These are phyloP conservation scores for Blastomyces parvus DNA, from an alignment of 2,329 filamentous ascomycete species.

Conservation along the genomic window DNA sequence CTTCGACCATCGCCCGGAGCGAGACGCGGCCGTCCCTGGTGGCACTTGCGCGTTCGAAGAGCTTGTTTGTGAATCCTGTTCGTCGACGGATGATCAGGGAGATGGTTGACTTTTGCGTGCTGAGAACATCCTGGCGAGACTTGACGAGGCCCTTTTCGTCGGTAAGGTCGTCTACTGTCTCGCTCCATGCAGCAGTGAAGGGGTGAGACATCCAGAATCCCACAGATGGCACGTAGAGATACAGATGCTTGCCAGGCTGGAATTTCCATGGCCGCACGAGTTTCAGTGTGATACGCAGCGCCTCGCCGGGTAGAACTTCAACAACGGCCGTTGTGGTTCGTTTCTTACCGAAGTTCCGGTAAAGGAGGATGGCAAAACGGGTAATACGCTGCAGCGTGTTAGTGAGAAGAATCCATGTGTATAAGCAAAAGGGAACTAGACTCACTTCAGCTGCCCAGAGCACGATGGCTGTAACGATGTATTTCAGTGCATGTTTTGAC, in stretches of 20 bases:
- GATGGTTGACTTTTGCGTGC: constrained; percentile 45
- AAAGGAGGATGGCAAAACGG: constrained; percentile 55
- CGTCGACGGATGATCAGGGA: constrained; percentile 81
- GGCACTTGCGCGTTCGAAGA: constrained; percentile 59
- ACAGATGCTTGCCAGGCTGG: constrained; percentile 63
- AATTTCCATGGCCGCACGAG: constrained; percentile 58
- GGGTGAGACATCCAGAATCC: constrained; percentile 65
- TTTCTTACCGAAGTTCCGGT: constrained; percentile 48
- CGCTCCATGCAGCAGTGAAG: constrained; percentile 68
- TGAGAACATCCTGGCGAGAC: constrained; percentile 44
- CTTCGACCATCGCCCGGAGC: constrained; percentile 70
- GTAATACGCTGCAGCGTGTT: constrained; percentile 39
- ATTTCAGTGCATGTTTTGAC: constrained; percentile 58
- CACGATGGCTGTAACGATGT: constrained; percentile 62
- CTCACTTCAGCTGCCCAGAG: constrained; percentile 63
- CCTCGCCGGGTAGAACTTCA: constrained; percentile 60
- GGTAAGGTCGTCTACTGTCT: constrained; percentile 42
- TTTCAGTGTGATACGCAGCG: constrained; percentile 59
- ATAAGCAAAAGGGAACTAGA: not conserved
- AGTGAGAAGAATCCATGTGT: constrained; percentile 9
- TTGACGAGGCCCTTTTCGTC: constrained; percentile 37
- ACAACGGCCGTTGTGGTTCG: constrained; percentile 57
- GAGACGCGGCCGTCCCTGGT: constrained; percentile 47
- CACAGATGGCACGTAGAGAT: constrained; percentile 59
- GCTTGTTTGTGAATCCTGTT: constrained; percentile 74